A percentile compares a stretch with the other conserved stretches of the same genome.
These are phyloP conservation scores for Hericium alpestre DNA, from an alignment of 768 basidiomycete species.

Conservation along the genomic window DNA sequence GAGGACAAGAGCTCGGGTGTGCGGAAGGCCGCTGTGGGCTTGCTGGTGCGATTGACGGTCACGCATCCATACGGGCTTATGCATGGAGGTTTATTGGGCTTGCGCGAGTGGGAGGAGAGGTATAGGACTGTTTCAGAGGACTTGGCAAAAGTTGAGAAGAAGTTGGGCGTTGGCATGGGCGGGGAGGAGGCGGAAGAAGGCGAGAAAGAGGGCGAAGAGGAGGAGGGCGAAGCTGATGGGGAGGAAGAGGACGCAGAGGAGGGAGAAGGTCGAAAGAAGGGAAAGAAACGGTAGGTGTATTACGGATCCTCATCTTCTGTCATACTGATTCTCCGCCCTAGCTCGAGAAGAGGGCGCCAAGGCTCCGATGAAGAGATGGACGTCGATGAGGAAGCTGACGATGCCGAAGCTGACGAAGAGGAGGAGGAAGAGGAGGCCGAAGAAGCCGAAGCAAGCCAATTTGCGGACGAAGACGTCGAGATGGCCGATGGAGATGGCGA, in stretches of 20 bases:
- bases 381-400: conserved; percentile 33
- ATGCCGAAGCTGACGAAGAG: conserved; percentile 29
- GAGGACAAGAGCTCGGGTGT: conserved; percentile 87
- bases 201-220: conserved; percentile 17
- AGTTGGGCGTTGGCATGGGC: conserved; percentile 43
- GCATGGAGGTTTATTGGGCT: conserved; percentile 72
- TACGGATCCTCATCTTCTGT: not conserved
- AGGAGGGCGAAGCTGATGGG: conserved; percentile 21
- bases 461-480: conserved; percentile 11
- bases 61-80: conserved; percentile 85
- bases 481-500: conserved; percentile 1
- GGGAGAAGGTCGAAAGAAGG: conserved; percentile 12
- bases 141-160: conserved; percentile 58
- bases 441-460: conserved; percentile 12
- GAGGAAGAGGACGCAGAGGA: conserved; percentile 18
- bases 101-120: conserved; percentile 62
- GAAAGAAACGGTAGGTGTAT: not conserved
- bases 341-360: not conserved
- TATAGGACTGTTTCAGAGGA: conserved; percentile 55
- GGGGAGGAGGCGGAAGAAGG: conserved; percentile 15
- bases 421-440: conserved; percentile 22
- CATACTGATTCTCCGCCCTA: not conserved
- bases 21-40: conserved; percentile 70
- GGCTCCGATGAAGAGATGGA: conserved; percentile 43
- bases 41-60: conserved; percentile 62